Conservation (phyloP, 352 stramenopile genomes). For the Globisporangium spinosum region DNA sequence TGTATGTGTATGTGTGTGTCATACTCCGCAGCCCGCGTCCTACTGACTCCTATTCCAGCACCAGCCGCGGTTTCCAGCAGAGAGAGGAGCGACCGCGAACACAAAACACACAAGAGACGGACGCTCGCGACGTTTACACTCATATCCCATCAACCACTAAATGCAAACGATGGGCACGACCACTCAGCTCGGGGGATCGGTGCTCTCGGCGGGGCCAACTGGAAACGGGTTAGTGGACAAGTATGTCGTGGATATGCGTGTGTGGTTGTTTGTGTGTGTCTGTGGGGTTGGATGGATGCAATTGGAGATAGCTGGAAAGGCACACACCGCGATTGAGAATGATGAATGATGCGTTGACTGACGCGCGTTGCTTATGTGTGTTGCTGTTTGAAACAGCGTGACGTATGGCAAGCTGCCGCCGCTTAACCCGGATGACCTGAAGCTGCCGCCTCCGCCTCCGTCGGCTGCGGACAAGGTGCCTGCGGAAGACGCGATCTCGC, state of each 20-base stretch:
- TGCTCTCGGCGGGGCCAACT: slow-evolving; percentile 55
- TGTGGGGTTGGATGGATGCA: background rate
- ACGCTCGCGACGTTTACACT: background rate
- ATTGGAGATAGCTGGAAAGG: background rate
- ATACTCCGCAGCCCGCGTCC: background rate
- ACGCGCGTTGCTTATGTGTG: slow-evolving; percentile 8
- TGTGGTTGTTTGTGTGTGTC: background rate
- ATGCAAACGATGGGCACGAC: slow-evolving; percentile 30
- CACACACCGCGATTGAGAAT: background rate
- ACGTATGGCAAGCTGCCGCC: slow-evolving; percentile 78
- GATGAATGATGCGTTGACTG: background rate
- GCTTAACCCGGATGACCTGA: slow-evolving; percentile 84
- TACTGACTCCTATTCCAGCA: background rate
- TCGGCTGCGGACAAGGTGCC: slow-evolving; percentile 73
- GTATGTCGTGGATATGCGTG: slow-evolving; percentile 20
- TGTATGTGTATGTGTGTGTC: background rate
- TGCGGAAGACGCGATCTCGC: slow-evolving; percentile 63
- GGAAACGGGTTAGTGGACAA: slow-evolving; percentile 54
- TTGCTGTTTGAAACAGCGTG: slow-evolving; percentile 24
- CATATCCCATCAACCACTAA: slow-evolving; percentile 2
- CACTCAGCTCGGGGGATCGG: slow-evolving; percentile 47
- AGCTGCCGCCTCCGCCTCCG: slow-evolving; percentile 69
- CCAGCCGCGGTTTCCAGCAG: background rate
- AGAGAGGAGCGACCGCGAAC: background rate
- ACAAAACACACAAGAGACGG: background rate